Evolutionary conservation across 2,329 filamentous ascomycete genomes (phyloP), one percentile per base, ranked within the genome.

Genomic region (Ophiostoma novo-ulmi): DNA sequence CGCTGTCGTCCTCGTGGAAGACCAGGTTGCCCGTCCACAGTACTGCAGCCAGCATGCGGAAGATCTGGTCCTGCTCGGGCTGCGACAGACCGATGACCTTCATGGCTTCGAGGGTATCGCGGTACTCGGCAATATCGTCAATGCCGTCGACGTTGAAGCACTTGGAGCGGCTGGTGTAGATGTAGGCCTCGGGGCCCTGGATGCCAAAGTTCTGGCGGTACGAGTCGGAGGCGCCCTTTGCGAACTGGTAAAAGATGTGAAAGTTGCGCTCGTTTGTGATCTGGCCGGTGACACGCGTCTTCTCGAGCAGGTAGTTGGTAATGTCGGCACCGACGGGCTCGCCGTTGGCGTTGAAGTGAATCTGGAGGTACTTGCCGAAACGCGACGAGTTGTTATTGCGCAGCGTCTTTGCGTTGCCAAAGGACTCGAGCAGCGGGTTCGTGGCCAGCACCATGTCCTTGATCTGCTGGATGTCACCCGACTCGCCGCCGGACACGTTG

Each of bases 361-460:
- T 91, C 80, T 99, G 94, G 71, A 99, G 85, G 80, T 99, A 99
- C 81, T 99, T 99, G 79, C 95, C 95, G 81, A 99, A 98, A 70
- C 95, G 89, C 67, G 94, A 98, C 14, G 94, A 98, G 83, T 99
- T 99, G 84, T 99, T 99, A 82, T 99, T 99, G 75, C 95, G 88
- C 78, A 99, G 82, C 8, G 95, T 99, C 83, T 99, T 99, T 73
- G 95, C 95, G 79, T 98, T 99, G 78, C 95, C 95, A 77, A 99
- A 99, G 0, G 94, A 97, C 81, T 99, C 95, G 26, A 99, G 88
- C 75, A 99, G 82, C 67, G 95, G 95, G 80, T 99, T 99, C 72
- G 95, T 99, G 78, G 95, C 95, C 81, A 98, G 87, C 80, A 98
- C 94, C 94, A 98, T 99, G 81, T 99, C 94, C 84, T 98, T 99